These are phyloP conservation scores for Schizopora paradoxa DNA, from an alignment of 1,284 basidiomycete species.

Conservation along the genomic window DNA sequence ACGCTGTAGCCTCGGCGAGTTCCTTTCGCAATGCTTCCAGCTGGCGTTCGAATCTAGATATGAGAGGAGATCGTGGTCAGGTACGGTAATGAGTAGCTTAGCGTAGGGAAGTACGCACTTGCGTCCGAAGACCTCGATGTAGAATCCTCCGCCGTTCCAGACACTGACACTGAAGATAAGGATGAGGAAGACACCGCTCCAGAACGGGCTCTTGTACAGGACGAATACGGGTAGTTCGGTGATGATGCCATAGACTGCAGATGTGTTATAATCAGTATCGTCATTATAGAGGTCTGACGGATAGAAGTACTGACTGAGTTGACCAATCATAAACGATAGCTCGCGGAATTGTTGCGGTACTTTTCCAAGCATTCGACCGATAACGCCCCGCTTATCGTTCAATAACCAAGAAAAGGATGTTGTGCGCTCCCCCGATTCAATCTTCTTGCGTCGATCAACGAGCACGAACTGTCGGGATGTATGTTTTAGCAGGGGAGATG, in stretches of 20 bases:
- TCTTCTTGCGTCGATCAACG: slow-evolving; percentile 78
- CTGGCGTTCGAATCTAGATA: slow-evolving; percentile 79
- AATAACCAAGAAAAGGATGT: slow-evolving; percentile 83
- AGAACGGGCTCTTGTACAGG: slow-evolving; percentile 70
- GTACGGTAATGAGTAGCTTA: slow-evolving; percentile 3
- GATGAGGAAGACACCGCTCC: slow-evolving; percentile 74
- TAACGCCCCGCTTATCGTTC: slow-evolving; percentile 79
- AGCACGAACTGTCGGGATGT: slow-evolving; percentile 63
- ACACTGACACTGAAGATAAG: slow-evolving; percentile 76
- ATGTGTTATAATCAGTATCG: background rate
- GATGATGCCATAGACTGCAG: slow-evolving; percentile 73
- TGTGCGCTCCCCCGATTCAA: slow-evolving; percentile 79
- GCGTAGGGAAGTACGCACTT: slow-evolving; percentile 54
- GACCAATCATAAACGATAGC: slow-evolving; percentile 77
- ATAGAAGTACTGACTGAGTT: slow-evolving; percentile 56
- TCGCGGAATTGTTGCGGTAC: slow-evolving; percentile 61
- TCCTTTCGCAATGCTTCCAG: slow-evolving; percentile 85
- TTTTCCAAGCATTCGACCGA: slow-evolving; percentile 64
- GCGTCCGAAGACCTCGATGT: slow-evolving; percentile 92
- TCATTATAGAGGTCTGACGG: background rate
- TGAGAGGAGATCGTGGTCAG: background rate
- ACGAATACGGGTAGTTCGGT: slow-evolving; percentile 84
- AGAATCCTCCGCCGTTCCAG: slow-evolving; percentile 83
- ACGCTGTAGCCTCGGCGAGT: slow-evolving; percentile 55
- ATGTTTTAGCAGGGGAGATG: background rate